Conservation (phyloP, 139 green algal species). For the Asterochloris sp. region DNA sequence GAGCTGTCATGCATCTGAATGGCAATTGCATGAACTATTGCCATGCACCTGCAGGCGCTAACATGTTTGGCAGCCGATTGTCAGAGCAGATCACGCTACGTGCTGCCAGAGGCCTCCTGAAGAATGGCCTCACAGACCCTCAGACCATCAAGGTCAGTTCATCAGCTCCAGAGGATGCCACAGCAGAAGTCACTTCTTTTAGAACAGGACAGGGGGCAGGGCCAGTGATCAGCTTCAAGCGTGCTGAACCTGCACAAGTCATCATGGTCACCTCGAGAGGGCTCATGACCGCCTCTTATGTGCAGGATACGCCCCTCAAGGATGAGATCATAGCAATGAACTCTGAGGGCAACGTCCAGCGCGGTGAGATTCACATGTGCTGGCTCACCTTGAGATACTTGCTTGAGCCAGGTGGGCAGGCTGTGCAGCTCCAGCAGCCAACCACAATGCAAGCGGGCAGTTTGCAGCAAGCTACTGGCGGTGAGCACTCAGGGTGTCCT, state of each 20-base stretch:
- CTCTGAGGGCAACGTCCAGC: constrained; percentile 14
- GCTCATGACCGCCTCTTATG: too few relatives aligned
- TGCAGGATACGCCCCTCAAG: neutral
- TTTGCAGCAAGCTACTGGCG: neutral
- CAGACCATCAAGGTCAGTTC: neutral
- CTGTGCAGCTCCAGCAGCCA: neutral
- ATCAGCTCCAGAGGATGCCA: too few relatives aligned
- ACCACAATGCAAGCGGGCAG: neutral
- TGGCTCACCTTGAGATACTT: neutral
- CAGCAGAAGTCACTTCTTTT: too few relatives aligned
- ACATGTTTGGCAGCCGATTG: constrained; percentile 16
- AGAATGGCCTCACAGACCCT: neutral
- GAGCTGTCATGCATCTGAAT: too few relatives aligned
- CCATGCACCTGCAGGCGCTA: neutral
- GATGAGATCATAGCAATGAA: constrained; percentile 9
- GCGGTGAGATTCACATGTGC: neutral
- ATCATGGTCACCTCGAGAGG: too few relatives aligned
- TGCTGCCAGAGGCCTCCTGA: constrained; percentile 7
- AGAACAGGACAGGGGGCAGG: too few relatives aligned
- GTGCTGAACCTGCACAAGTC: too few relatives aligned
- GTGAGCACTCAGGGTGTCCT: too few relatives aligned
- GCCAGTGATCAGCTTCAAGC: too few relatives aligned
- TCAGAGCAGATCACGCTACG: constrained; percentile 10
- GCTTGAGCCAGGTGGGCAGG: neutral
- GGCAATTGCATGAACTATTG: too few relatives aligned